Conservation (phyloP, 2,329 filamentous ascomycete species). For the Dissoconium aciculare region DNA sequence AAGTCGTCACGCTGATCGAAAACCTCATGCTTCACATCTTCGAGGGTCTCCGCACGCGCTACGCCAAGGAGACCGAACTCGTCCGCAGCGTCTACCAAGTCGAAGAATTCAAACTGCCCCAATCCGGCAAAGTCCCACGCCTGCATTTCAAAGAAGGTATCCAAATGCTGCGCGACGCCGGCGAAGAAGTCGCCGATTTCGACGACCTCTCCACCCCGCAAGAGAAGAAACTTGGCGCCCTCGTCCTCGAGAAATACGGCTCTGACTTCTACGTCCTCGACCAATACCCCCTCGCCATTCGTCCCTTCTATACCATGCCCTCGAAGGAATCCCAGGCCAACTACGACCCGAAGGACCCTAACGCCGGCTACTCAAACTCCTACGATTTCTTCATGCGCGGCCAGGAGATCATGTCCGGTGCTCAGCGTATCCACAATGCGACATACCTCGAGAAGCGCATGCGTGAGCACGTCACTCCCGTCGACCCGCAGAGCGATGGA, state of each 20-base stretch:
- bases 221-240: constrained; percentile 74
- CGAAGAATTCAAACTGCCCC: constrained; percentile 61
- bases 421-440: constrained; percentile 51
- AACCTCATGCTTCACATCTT: constrained; percentile 66
- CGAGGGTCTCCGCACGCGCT: constrained; percentile 52
- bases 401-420: constrained; percentile 53
- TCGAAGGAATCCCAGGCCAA: constrained; percentile 45
- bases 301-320: constrained; percentile 85
- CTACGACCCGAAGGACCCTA: constrained; percentile 29
- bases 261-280: constrained; percentile 96
- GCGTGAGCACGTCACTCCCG: constrained; percentile 39
- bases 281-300: constrained; percentile 79
- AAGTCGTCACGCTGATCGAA: constrained; percentile 59
- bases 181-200: constrained; percentile 59
- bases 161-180: constrained; percentile 60
- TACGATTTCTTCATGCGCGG: constrained; percentile 60
- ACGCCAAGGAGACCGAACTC: constrained; percentile 55
- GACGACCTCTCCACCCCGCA: constrained; percentile 70
- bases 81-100: constrained; percentile 62
- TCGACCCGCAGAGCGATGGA: constrained; percentile 44
- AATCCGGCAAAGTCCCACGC: constrained; percentile 57
- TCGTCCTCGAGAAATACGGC: constrained; percentile 76
- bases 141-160: constrained; percentile 67
- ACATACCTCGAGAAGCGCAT: constrained; percentile 43
- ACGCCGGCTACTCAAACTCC: constrained; percentile 45